phyloP scores from a whole-genome alignment of 805 yeast genomes.

The Ogataea naganishii region DNA sequence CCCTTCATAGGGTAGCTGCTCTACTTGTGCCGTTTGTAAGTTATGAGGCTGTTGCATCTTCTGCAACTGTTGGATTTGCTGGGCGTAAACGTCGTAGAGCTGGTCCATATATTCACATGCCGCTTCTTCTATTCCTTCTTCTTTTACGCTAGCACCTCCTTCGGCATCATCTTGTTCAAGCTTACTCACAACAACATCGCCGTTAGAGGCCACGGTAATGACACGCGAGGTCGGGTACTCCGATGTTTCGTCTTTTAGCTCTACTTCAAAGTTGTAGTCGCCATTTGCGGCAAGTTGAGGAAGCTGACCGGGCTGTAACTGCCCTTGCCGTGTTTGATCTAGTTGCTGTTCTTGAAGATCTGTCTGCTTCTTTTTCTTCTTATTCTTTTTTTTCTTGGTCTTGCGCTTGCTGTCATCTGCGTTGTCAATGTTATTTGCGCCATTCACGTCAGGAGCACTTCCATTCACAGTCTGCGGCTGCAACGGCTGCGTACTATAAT shows the following conservation, averaged over 20 bases:
- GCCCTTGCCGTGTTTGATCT: not conserved
- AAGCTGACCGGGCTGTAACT: not conserved
- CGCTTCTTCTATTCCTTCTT: conserved; percentile 15
- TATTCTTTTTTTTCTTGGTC: conserved; percentile 8
- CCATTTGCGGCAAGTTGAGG: conserved; percentile 1
- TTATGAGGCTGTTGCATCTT: not conserved
- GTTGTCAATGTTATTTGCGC: no score
- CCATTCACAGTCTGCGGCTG: no score
- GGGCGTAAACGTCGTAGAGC: conserved; percentile 1
- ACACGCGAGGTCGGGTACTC: conserved; percentile 70
- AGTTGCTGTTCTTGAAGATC: conserved; percentile 3
- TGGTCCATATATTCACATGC: conserved; percentile 4
- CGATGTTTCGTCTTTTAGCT: conserved; percentile 43
- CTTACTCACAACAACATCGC: conserved; percentile 67
- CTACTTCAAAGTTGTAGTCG: conserved; percentile 32
- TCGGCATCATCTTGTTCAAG: conserved; percentile 18
- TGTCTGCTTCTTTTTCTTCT: conserved; percentile 9
- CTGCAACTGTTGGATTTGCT: conserved; percentile 1
- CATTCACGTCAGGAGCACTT: no score
- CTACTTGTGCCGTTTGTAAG: no score
- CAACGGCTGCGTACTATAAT: conserved; percentile 9
- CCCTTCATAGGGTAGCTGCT: conserved; percentile 6
- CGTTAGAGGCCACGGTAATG: conserved; percentile 58
- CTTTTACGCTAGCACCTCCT: conserved; percentile 6
- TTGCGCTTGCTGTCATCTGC: conserved; percentile 1